Percentiles rank a stretch among this genome's conserved stretches.
Conservation (phyloP, 768 basidiomycete genomes). For the Suillus sp. region DNA sequence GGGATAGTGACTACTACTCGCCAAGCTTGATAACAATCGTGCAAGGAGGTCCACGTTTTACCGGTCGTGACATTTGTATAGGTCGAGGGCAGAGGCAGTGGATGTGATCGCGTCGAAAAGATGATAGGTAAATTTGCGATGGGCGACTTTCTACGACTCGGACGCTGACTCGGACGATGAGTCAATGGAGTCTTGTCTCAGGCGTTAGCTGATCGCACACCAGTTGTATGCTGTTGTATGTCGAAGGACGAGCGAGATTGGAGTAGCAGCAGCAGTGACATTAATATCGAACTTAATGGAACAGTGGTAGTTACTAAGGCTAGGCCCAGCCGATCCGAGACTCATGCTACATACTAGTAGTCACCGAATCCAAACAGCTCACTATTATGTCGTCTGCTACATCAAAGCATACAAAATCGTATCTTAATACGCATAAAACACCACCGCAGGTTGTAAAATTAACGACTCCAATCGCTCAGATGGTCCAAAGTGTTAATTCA, state of each 20-base stretch:
- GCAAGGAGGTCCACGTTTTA: conserved; percentile 39
- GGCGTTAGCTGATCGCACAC: neutral
- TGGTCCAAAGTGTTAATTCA: conserved; percentile 17
- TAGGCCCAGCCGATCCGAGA: neutral
- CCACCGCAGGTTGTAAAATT: neutral
- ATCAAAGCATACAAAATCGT: neutral
- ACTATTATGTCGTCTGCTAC: neutral
- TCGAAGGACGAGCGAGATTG: neutral
- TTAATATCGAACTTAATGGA: neutral
- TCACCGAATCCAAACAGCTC: neutral
- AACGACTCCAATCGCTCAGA: neutral
- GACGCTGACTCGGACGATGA: neutral
- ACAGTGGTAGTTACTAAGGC: neutral
- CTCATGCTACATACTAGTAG: neutral
- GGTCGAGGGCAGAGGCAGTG: neutral
- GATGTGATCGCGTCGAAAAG: neutral
- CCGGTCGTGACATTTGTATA: conserved; percentile 21
- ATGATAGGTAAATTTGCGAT: neutral
- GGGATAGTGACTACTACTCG: conserved; percentile 32
- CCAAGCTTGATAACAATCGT: conserved; percentile 90
- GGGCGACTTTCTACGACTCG: neutral
- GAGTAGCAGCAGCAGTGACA: neutral
- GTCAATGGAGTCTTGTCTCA: neutral
- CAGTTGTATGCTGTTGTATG: neutral
- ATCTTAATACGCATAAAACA: neutral